Percentiles rank a stretch among this genome's conserved stretches.
Evolutionary conservation across 2,329 filamentous ascomycete species (phyloP).

Genomic region (Venturia asperata): DNA sequence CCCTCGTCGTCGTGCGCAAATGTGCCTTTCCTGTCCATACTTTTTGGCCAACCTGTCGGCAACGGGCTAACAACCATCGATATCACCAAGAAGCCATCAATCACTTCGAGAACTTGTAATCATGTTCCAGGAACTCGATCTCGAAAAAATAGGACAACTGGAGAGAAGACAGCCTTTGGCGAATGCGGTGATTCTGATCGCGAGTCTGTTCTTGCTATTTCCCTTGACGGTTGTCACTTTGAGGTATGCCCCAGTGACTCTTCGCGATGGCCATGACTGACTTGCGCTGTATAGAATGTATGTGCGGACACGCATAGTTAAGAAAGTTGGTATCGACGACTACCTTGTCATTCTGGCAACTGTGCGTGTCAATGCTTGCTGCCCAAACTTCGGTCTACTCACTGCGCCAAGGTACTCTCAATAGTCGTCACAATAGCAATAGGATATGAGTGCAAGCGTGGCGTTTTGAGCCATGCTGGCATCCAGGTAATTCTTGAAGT

Average conservation of each 20-base stretch:
- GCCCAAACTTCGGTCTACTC: not conserved
- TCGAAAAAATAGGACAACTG: not conserved
- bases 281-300: not conserved
- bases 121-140: not conserved
- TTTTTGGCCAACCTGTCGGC: not conserved
- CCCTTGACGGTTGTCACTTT: not conserved
- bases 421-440: not conserved
- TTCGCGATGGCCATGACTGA: not conserved
- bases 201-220: conserved; percentile 3
- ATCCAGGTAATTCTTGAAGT: not conserved
- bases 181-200: not conserved
- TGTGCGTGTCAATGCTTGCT: not conserved
- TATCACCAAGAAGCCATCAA: not conserved
- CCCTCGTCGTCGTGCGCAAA: not conserved
- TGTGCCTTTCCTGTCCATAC: not conserved
- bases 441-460: not conserved
- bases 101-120: not conserved
- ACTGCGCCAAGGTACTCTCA: not conserved
- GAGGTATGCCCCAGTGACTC: not conserved
- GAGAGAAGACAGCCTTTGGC: not conserved
- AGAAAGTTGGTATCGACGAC: not conserved
- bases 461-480: not conserved
- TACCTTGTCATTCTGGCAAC: conserved; percentile 4
- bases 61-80: not conserved
- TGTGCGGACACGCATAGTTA: conserved; percentile 5